These are phyloP conservation scores for Pichia sp. DNA, from an alignment of 1,139 yeast genomes.

Conservation along the genomic window DNA sequence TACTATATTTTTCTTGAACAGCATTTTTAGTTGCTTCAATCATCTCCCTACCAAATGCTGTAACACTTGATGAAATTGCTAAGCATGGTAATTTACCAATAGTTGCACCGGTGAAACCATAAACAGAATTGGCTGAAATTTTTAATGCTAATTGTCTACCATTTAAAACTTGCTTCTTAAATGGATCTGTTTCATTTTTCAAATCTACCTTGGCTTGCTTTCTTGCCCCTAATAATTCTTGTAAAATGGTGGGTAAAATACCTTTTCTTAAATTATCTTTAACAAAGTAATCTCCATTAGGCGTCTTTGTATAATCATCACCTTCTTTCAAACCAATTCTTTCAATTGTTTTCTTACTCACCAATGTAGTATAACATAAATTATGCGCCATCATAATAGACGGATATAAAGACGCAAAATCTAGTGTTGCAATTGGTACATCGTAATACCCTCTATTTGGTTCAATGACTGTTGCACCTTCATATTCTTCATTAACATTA, in stretches of 20 bases:
- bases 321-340: constrained; percentile 56
- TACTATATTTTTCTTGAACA: constrained; percentile 73
- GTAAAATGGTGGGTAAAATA: constrained; percentile 81
- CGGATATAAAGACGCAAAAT: constrained; percentile 96
- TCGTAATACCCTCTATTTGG: constrained; percentile 94
- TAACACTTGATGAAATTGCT: constrained; percentile 91
- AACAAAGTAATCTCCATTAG: constrained; percentile 92
- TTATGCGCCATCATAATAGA: constrained; percentile 99
- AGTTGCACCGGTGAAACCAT: constrained; percentile 99
- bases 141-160: constrained; percentile 97
- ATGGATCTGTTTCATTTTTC: constrained; percentile 90
- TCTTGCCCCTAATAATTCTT: constrained; percentile 85
- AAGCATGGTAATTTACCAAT: constrained; percentile 94
- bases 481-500: constrained; percentile 85
- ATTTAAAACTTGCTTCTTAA: constrained; percentile 84
- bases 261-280: constrained; percentile 68
- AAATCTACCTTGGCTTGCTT: constrained; percentile 86
- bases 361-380: constrained; percentile 84
- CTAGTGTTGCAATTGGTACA: constrained; percentile 94
- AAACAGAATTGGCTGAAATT: constrained; percentile 95
- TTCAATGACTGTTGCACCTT: constrained; percentile 98
- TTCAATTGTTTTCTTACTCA: constrained; percentile 63
- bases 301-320: constrained; percentile 79
- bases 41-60: constrained; percentile 96
- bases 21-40: constrained; percentile 84